These are phyloP conservation scores for Pseudogymnoascus sp. DNA, from an alignment of 2,329 filamentous ascomycete genomes.

Conservation along the genomic window DNA sequence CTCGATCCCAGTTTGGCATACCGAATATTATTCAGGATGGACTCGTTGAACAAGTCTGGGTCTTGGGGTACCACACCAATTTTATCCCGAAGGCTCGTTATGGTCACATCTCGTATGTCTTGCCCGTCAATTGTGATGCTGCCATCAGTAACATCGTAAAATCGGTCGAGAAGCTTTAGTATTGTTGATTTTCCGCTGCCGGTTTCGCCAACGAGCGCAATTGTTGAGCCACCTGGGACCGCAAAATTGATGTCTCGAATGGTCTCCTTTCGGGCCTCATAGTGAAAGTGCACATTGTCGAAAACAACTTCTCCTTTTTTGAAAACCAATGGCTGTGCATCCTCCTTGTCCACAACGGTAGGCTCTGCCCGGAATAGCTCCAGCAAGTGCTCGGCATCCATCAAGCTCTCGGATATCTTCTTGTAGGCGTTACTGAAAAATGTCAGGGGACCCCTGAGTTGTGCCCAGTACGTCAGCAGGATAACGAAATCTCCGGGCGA, in stretches of 20 bases:
- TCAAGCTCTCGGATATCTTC: constrained; percentile 43
- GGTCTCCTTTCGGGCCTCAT: constrained; percentile 44
- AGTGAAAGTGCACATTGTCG: constrained; percentile 46
- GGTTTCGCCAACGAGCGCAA: constrained; percentile 54
- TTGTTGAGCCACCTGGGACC: constrained; percentile 43
- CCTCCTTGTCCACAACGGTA: constrained; percentile 41
- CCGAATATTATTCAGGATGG: constrained; percentile 55
- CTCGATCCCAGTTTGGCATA: constrained; percentile 55
- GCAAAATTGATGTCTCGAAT: constrained; percentile 42
- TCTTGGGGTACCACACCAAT: constrained; percentile 60
- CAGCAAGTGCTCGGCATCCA: constrained; percentile 56
- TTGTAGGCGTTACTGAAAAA: constrained; percentile 42
- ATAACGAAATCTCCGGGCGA: constrained; percentile 56
- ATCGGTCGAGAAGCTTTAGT: constrained; percentile 51
- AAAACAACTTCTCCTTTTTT: constrained; percentile 44
- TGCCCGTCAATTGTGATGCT: constrained; percentile 50
- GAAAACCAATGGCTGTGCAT: constrained; percentile 37
- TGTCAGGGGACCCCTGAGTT: constrained; percentile 40
- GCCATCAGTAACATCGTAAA: constrained; percentile 49
- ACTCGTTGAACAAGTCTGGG: constrained; percentile 54
- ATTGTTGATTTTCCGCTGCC: constrained; percentile 56
- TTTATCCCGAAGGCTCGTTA: constrained; percentile 47
- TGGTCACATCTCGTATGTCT: constrained; percentile 50
- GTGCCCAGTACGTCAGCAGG: constrained; percentile 56
- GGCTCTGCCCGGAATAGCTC: constrained; percentile 50